Base-by-base conservation (phyloP, 1,139 yeast species). In the Yamadazyma dushanensis region DNA sequence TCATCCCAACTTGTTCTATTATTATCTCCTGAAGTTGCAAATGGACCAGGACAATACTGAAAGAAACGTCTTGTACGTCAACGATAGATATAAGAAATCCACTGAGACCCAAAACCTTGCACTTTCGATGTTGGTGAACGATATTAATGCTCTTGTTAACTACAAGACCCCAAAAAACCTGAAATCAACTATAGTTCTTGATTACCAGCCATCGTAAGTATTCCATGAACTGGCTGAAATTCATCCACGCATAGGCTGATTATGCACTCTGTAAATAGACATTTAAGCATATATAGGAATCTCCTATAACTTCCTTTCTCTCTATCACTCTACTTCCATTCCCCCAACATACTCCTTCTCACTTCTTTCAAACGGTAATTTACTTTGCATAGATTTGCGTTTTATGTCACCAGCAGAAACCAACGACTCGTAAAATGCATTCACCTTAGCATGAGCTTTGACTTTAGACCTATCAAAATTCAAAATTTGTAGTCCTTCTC, bases 401-500 rank as follows among this genome's bases (percentile, higher is more conserved):
- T n/a, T n/a, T n/a, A n/a, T n/a, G 11, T 46, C 46, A 3, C 33
- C 57, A 2, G 61, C 55, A 8, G 66, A 47, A 14, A 46, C 32
- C 34, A 70, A 54, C 1, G 61, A 54, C 19, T 59, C 49, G 51
- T 87, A 87, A 50, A 86, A 87, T 6, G 69, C 63, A 19, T 68
- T 64, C 3, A 87, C 96, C 44, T 70, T 76, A 0, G 69, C 67
- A 57, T 84, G 85, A 0, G 88, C 78, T 47, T 59, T 66, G 5
- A 86, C 81, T 47, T 75, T 78, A 2, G 56, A 50, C 26, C 70
- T 71, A 38, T 76, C 69, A 55, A 89, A 89, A 47, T 87, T 83
- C 35, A 79, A 56, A 1, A 89, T 86, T 49, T 87, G 95, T 27
- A 89, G 63, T 0, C 95, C 95, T 2, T 77, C 78, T 51, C 95